phyloP scores from a whole-genome alignment of 2,329 filamentous ascomycete genomes.

The Scedosporium minutisporum region DNA sequence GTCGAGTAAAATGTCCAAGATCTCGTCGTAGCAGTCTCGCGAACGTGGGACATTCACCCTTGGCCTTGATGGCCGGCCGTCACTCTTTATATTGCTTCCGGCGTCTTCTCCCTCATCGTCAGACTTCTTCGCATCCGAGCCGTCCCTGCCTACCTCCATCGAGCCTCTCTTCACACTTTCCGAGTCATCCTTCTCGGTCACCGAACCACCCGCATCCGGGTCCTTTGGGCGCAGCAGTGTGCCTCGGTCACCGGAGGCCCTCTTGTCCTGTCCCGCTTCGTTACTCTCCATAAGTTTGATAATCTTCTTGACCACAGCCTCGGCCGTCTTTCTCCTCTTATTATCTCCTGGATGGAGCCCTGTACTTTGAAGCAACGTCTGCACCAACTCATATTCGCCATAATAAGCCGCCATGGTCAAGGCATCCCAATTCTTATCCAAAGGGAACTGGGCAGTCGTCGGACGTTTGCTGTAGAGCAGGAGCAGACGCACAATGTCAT shows the following conservation, averaged over 20 bases:
- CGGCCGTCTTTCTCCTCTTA: not conserved
- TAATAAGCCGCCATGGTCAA: not conserved
- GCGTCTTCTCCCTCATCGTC: not conserved
- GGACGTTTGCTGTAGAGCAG: not conserved
- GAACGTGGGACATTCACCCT: not conserved
- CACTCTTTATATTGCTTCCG: not conserved
- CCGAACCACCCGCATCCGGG: no score
- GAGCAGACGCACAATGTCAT: not conserved
- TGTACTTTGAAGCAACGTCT: not conserved
- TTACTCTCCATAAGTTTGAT: not conserved
- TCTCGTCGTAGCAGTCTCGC: not conserved
- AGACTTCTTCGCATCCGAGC: not conserved
- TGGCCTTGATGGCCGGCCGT: not conserved
- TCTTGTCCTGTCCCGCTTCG: not conserved
- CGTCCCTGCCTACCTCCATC: not conserved
- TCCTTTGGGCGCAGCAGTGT: not conserved
- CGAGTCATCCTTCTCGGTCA: no score
- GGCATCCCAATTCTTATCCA: not conserved
- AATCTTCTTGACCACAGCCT: not conserved
- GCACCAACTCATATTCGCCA: not conserved
- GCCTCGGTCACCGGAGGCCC: not conserved
- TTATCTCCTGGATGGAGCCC: not conserved
- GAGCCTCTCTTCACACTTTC: no score
- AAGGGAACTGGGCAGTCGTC: not conserved
- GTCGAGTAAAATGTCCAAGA: not conserved